Evolutionary conservation across 768 basidiomycete species (phyloP), one percentile per base, ranked within the genome.

Genomic region (Zangia roseola): DNA sequence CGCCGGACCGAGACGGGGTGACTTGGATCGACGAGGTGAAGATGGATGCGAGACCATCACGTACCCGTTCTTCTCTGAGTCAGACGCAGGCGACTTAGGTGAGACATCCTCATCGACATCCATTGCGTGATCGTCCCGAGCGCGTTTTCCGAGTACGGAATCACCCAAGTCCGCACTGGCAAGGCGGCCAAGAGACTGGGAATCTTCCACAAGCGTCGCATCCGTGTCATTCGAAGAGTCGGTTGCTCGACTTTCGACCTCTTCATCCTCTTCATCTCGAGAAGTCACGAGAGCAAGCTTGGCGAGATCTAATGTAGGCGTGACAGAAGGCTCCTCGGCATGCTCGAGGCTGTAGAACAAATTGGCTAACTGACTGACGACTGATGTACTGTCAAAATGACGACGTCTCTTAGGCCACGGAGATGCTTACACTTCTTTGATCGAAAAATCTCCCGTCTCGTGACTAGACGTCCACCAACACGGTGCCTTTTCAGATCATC

Each of bases 201-300:
- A 81, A 63, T 91, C 90, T 49, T 93, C 91, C 42, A 93, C 91
- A 26, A 93, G 77, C 12, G 91, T 93, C 14, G 90, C 90, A 65
- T 92, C 90, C 1, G 89, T 91, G 61, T 91, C 90, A 54, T 91
- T 88, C 19, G 90, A 91, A 19, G 86, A 83, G 59, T 88, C 88
- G 1, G 88, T 89, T 47, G 82, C 83, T 47, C 83, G 77, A 54
- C 79, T 80, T 52, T 85, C 85, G 24, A 75, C 77, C 53, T 88
- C 87, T 52, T 88, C 89, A 53, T 91, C 89, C 66, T 91, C 88
- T 64, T 94, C 93, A 53, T 94, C 92, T 60, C 90, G 82, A 3
- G 89, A 88, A 6, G 93, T 93, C 28, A 94, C 86, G 17, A 97
- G 79, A 0, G 93, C 94, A 19, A 95, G 80, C 62, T 97, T 93